A percentile compares a stretch with the other conserved stretches of the same genome.
Evolutionary conservation across 805 yeast species (phyloP).

Genomic region (Starmerella sp.): DNA sequence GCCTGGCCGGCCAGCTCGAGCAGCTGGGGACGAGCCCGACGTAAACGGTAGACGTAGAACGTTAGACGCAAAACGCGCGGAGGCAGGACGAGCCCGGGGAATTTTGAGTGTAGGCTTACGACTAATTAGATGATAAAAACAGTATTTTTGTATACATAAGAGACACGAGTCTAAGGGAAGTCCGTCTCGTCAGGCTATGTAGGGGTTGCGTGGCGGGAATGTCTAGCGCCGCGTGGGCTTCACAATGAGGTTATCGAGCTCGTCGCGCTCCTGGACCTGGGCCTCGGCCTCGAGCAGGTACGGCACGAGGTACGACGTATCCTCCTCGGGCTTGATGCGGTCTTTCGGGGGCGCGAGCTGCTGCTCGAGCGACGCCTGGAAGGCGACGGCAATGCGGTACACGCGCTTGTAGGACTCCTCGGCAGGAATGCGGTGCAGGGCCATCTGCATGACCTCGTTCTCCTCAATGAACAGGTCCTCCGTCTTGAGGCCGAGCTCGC

Average conservation of each 20-base stretch:
- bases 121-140: background rate
- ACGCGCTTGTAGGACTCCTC: slow-evolving; percentile 81
- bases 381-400: slow-evolving; percentile 85
- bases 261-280: slow-evolving; percentile 76
- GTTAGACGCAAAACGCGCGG: too few relatives aligned
- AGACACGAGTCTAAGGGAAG: background rate
- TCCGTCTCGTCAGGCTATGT: background rate
- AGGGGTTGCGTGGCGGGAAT: background rate
- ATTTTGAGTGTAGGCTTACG: too few relatives aligned
- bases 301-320: slow-evolving; percentile 58
- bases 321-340: slow-evolving; percentile 64
- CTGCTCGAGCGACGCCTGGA: slow-evolving; percentile 74
- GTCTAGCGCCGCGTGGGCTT: slow-evolving; percentile 20
- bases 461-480: slow-evolving; percentile 87
- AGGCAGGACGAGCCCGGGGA: too few relatives aligned
- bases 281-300: slow-evolving; percentile 89
- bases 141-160: background rate
- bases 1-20: slow-evolving; percentile 14
- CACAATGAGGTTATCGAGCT: slow-evolving; percentile 65
- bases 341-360: slow-evolving; percentile 73
- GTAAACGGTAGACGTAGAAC: too few relatives aligned
- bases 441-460: slow-evolving; percentile 74
- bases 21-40: background rate
- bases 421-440: slow-evolving; percentile 75
- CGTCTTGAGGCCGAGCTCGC: slow-evolving; percentile 80